Percentiles rank a stretch among this genome's conserved stretches.
Evolutionary conservation across 1,284 basidiomycete species (phyloP).

Genomic region (Puccinia novopanici): DNA sequence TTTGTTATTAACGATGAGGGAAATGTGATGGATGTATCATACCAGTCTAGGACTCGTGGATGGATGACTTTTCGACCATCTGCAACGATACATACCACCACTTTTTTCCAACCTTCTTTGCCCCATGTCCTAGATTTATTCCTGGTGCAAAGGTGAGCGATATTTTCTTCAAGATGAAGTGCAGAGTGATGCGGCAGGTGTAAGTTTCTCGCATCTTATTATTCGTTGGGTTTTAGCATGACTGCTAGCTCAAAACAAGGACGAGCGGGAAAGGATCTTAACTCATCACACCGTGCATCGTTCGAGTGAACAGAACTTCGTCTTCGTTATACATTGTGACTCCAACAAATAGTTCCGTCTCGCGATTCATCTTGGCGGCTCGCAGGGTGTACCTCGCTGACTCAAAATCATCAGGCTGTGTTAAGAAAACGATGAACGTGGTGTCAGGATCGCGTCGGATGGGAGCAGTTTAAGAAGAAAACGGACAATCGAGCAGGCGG

Average conservation of each 20-base stretch:
- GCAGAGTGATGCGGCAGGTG: constrained; percentile 68
- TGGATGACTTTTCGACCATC: constrained; percentile 91
- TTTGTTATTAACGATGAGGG: background rate
- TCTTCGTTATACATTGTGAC: constrained; percentile 98
- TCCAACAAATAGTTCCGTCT: constrained; percentile 89
- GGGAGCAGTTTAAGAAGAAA: background rate
- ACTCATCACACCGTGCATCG: constrained; percentile 90
- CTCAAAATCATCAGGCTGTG: constrained; percentile 80
- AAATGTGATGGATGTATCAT: constrained; percentile 56
- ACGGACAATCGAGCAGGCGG: constrained; percentile 24
- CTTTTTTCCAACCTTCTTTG: constrained; percentile 94
- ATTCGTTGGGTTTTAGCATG: too few relatives aligned
- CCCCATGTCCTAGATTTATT: constrained; percentile 97
- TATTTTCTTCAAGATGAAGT: constrained; percentile 59
- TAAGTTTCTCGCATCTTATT: constrained; percentile 64
- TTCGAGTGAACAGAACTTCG: constrained; percentile 88
- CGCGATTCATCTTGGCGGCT: constrained; percentile 75
- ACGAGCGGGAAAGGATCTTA: constrained; percentile 50
- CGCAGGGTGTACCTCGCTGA: constrained; percentile 78
- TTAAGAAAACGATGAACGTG: background rate
- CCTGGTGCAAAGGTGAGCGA: constrained; percentile 75
- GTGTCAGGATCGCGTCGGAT: background rate
- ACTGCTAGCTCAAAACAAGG: too few relatives aligned
- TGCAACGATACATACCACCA: constrained; percentile 91
- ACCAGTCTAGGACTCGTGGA: constrained; percentile 87